These are phyloP conservation scores for Adansonia madagascariensis DNA, from an alignment of 441 rosid genomes.

Conservation along the genomic window DNA sequence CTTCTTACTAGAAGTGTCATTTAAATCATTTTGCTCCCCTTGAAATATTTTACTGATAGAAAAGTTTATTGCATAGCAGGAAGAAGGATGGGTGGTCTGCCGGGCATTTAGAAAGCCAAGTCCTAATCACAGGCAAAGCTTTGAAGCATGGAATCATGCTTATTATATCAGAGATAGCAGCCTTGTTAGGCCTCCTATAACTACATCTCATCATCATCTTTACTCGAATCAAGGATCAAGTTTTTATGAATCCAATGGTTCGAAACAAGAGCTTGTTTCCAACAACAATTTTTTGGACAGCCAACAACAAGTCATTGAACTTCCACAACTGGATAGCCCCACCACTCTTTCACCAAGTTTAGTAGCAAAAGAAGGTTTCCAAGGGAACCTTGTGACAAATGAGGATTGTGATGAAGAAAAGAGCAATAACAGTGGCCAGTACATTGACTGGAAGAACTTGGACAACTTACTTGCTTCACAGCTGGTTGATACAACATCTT, in stretches of 20 bases:
- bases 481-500: slow-evolving; percentile 32
- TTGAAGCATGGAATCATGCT: slow-evolving; percentile 62
- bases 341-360: slow-evolving; percentile 53
- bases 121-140: slow-evolving; percentile 74
- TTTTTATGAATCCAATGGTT: slow-evolving; percentile 33
- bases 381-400: slow-evolving; percentile 25
- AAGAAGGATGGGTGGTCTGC: slow-evolving; percentile 99
- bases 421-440: slow-evolving; percentile 40
- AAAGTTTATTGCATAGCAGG: slow-evolving; percentile 48
- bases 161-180: slow-evolving; percentile 40
- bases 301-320: slow-evolving; percentile 53
- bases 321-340: slow-evolving; percentile 77
- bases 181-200: slow-evolving; percentile 34
- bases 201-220: slow-evolving; percentile 27
- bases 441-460: slow-evolving; percentile 68
- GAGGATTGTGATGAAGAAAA: slow-evolving; percentile 51
- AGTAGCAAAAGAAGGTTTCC: slow-evolving; percentile 41
- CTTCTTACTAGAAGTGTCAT: neutral
- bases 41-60: neutral
- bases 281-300: slow-evolving; percentile 40
- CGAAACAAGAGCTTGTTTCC: slow-evolving; percentile 35
- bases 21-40: slow-evolving; percentile 12
- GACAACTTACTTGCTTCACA: slow-evolving; percentile 59
- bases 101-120: slow-evolving; percentile 86
- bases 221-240: slow-evolving; percentile 40